Percentiles rank a stretch among this genome's conserved stretches.
phyloP scores from a whole-genome alignment of 2,329 filamentous ascomycete genomes.

The Tolypocladium tundrense region DNA sequence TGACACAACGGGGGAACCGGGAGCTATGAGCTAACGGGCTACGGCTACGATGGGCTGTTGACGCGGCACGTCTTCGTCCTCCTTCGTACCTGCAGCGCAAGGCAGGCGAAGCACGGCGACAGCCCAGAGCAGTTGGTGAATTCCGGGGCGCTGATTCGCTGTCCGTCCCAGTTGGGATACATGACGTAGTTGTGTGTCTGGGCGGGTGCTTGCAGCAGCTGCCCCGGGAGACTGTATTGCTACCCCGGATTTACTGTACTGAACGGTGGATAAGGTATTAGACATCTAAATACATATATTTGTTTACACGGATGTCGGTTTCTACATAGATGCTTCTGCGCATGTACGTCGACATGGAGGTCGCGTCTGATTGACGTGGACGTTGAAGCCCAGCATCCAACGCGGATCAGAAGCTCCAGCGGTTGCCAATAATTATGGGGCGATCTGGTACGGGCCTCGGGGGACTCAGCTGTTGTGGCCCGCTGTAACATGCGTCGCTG shows the following conservation, averaged over 20 bases:
- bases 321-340: not conserved
- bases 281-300: not conserved
- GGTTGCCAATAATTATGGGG: not conserved
- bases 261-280: not conserved
- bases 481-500: not conserved
- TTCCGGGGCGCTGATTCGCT: constrained; percentile 2
- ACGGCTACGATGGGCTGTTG: not conserved
- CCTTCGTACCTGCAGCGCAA: too few species aligned
- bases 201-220: not conserved
- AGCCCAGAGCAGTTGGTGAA: not conserved
- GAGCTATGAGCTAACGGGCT: not conserved
- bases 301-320: too few species aligned
- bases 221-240: not conserved
- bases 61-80: not conserved
- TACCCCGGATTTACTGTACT: not conserved
- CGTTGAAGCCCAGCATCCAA: not conserved
- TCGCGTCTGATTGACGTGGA: not conserved
- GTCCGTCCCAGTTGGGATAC: not conserved
- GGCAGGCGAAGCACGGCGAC: not conserved
- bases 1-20: not conserved
- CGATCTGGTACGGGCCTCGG: not conserved
- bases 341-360: not conserved
- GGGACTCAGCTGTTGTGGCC: not conserved
- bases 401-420: not conserved
- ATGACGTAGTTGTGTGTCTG: constrained; percentile 4